Base-by-base conservation (phyloP, 768 basidiomycete species). In the Suillus paluster region DNA sequence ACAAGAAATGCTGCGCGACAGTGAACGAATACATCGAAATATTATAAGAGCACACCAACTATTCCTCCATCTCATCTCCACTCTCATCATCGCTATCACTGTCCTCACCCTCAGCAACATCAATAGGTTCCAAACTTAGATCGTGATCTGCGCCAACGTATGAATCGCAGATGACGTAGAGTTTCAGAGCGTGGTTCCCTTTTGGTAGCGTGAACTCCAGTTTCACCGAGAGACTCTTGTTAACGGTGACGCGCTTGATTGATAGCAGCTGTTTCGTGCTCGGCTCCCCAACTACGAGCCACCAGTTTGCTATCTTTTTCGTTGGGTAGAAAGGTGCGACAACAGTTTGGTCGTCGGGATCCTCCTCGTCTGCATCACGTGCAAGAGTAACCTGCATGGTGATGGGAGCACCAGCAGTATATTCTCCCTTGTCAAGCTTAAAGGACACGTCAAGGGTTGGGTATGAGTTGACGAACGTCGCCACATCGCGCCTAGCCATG, bases 301-400 rank as follows among this genome's bases (percentile, higher is more conserved):
- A 99, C 97, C 96, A 99, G 70, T 95, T 95, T 60, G 92, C 87
- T 75, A 94, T 85, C 81, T 98, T 98, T 76, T 89, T 90, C 58
- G 78, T 81, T 0, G 97, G 97, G 80, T 92, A 99, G 78, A 89
- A 92, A 0, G 97, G 96, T 1, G 97, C 97, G n/a, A 98, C 84
- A 38, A 96, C 96, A 4, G 79, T 80, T 71, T 94, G 91, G 67
- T 94, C 90, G 62, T 86, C 85, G 12, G 83, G 84, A 46, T 84
- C 84, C 19, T 91, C 92, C 39, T 90, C 87, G 63, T 95, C 94
- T 1, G 83, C 86, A 59, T 99, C 97, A 21, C 90, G 85, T 34
- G 90, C 84, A 14, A 99, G 86, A 1, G 83, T 77, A 45, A 98
- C 91, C 66, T 90, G 86, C 58, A 99, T 79, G 10, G 83, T 77